Conservation (phyloP, 345 rosid species). For the Rhodomyrtus tomentosa region DNA sequence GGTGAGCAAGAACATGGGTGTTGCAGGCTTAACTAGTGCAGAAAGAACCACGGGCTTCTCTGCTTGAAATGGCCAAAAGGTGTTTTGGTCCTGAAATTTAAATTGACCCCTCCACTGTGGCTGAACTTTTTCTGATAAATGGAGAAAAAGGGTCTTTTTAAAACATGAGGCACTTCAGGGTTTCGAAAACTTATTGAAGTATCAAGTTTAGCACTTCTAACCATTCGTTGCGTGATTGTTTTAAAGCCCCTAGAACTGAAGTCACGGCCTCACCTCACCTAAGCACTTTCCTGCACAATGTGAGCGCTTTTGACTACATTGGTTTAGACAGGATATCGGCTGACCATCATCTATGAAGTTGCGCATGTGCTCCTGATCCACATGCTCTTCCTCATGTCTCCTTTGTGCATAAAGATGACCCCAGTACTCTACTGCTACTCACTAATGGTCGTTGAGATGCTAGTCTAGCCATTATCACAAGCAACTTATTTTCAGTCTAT, state of each 20-base stretch:
- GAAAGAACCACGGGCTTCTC: neutral
- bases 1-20: neutral
- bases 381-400: neutral
- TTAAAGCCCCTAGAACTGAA: neutral
- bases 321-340: neutral
- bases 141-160: neutral
- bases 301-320: neutral
- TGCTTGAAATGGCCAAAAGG: neutral
- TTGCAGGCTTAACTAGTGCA: neutral
- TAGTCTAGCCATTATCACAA: neutral
- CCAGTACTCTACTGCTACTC: neutral
- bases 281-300: neutral
- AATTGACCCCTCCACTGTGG: neutral
- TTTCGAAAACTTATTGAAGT: neutral
- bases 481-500: neutral
- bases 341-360: neutral
- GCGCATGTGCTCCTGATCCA: neutral
- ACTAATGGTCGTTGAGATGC: neutral
- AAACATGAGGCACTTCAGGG: neutral
- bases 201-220: neutral
- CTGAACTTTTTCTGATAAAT: neutral
- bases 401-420: neutral
- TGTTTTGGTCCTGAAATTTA: neutral
- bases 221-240: neutral
- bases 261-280: neutral